A percentile compares a stretch with the other conserved stretches of the same genome.
These are phyloP conservation scores for Parietichytrium sp. DNA, from an alignment of 108 stramenopile species.

Conservation along the genomic window DNA sequence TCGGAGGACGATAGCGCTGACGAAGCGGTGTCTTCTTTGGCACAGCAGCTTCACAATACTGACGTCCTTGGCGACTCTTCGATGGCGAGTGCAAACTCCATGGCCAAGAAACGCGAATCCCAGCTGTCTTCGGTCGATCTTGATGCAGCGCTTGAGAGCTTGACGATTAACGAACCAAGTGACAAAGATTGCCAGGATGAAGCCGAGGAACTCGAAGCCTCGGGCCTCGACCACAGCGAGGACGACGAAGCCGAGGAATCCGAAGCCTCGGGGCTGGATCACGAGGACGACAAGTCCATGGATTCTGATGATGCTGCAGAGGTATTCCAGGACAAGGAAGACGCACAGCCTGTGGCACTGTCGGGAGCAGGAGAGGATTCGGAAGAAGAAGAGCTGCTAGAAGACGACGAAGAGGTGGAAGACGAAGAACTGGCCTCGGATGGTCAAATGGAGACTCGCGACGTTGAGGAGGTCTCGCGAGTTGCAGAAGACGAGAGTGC, in stretches of 20 bases:
- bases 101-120: too few species aligned
- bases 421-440: neutral
- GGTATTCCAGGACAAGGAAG: neutral
- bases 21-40: too few species aligned
- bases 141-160: too few species aligned
- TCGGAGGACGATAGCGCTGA: too few species aligned
- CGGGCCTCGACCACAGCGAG: constrained; percentile 18
- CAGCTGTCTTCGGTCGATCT: too few species aligned
- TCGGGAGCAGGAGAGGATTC: too few species aligned
- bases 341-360: neutral
- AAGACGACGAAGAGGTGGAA: neutral
- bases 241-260: neutral
- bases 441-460: neutral
- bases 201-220: neutral
- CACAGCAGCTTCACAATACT: too few species aligned
- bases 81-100: too few species aligned
- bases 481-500: too few species aligned
- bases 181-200: too few species aligned
- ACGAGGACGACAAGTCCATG: neutral
- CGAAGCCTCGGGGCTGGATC: neutral
- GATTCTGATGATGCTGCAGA: neutral
- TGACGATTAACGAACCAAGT: too few species aligned
- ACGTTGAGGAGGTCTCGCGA: constrained; percentile 18
- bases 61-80: too few species aligned
- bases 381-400: neutral